Conservation (phyloP, 768 basidiomycete species). For the Tylopilus subfusipes region DNA sequence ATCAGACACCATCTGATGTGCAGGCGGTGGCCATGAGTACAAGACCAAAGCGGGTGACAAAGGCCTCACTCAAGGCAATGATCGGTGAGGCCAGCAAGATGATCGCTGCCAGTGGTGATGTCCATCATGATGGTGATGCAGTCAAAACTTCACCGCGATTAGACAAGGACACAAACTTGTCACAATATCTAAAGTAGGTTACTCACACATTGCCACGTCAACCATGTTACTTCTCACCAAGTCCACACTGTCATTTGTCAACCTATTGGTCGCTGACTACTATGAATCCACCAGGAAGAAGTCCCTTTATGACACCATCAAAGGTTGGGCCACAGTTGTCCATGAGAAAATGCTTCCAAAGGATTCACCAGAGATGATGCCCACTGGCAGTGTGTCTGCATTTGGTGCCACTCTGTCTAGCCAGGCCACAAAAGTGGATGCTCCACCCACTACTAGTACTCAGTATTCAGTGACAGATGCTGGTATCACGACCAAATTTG, state of each 20-base stretch:
- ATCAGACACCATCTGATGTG: not conserved
- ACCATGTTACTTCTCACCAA: conserved; percentile 3
- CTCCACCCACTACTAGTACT: not conserved
- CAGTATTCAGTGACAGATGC: not conserved
- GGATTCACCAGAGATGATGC: not conserved
- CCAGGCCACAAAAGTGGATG: not conserved
- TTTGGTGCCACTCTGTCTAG: not conserved
- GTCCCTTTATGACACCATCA: not conserved
- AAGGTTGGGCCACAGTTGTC: not conserved
- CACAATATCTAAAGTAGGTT: conserved; percentile 6
- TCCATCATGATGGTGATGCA: not conserved
- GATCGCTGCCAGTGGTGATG: not conserved
- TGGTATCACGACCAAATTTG: not conserved
- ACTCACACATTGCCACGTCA: not conserved
- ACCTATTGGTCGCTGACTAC: conserved; percentile 1
- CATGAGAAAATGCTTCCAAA: not conserved
- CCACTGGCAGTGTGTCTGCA: not conserved
- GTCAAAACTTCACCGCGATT: not conserved
- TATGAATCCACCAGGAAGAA: not conserved
- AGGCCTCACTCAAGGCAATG: not conserved
- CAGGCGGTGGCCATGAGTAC: not conserved
- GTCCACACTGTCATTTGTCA: not conserved
- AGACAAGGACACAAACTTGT: not conserved
- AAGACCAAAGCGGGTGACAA: not conserved
- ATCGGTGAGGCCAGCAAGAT: not conserved